phyloP scores from a whole-genome alignment of 768 basidiomycete species.

The Nidularia pulvinata region DNA sequence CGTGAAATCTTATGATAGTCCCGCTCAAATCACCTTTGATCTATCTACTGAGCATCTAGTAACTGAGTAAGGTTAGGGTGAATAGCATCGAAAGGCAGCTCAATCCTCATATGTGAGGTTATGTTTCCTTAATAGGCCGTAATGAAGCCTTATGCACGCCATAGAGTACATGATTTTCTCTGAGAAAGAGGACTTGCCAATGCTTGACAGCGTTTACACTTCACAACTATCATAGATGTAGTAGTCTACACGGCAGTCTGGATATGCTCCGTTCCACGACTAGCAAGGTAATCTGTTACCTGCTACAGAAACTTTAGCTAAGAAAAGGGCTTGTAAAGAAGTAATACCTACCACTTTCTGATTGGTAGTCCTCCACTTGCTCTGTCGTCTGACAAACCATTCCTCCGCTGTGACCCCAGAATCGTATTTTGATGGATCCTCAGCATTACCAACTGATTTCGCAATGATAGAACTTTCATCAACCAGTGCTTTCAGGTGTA shows the following conservation, averaged over 20 bases:
- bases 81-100: too few species aligned
- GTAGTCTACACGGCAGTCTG: background rate
- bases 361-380: background rate
- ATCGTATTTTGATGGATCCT: background rate
- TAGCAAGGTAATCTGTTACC: background rate
- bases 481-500: constrained; percentile 47
- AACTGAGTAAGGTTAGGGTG: too few species aligned
- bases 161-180: too few species aligned
- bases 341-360: background rate
- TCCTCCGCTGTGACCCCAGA: background rate
- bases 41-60: too few species aligned
- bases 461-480: constrained; percentile 53
- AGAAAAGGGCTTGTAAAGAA: background rate
- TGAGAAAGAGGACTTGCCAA: too few species aligned
- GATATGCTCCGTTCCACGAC: background rate
- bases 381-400: background rate
- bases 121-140: too few species aligned
- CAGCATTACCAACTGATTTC: constrained; percentile 32
- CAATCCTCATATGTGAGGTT: too few species aligned
- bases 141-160: too few species aligned
- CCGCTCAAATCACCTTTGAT: too few species aligned
- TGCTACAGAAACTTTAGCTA: background rate
- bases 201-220: too few species aligned
- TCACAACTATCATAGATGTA: too few species aligned
- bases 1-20: too few species aligned